Percentiles rank a stretch among this genome's conserved stretches.
Conservation (phyloP, 208 protist genomes). For the Trypanosoma rangeli region DNA sequence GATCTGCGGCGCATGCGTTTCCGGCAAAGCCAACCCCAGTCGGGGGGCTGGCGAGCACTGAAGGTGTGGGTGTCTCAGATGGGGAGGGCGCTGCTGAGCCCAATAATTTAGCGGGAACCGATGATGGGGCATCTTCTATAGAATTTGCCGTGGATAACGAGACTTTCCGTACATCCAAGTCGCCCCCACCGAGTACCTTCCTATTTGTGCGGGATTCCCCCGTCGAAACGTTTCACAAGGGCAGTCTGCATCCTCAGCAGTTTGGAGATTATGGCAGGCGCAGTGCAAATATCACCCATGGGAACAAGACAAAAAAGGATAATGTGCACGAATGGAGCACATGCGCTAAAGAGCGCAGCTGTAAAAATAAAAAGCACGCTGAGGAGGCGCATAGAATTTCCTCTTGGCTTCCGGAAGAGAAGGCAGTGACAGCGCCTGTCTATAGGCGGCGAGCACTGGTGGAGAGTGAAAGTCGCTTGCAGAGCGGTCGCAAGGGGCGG, state of each 20-base stretch:
- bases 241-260: background rate
- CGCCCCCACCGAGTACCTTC: slow-evolving; percentile 11
- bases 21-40: no score
- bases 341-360: background rate
- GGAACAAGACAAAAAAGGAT: no score
- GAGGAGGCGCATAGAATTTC: background rate
- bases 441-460: background rate
- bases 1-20: no score
- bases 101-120: background rate
- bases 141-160: slow-evolving; percentile 19
- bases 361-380: background rate
- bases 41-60: background rate
- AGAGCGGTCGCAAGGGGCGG: background rate
- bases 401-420: background rate
- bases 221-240: background rate
- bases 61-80: background rate
- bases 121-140: slow-evolving; percentile 25
- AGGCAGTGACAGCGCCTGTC: background rate
- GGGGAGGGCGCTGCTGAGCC: background rate
- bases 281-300: background rate
- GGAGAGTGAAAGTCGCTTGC: background rate
- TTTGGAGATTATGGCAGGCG: background rate
- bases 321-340: background rate
- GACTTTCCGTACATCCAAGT: background rate
- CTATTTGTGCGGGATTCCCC: slow-evolving; percentile 15